A percentile compares a stretch with the other conserved stretches of the same genome.
phyloP scores from a whole-genome alignment of 1,139 yeast species.

The Pichia sp. region DNA sequence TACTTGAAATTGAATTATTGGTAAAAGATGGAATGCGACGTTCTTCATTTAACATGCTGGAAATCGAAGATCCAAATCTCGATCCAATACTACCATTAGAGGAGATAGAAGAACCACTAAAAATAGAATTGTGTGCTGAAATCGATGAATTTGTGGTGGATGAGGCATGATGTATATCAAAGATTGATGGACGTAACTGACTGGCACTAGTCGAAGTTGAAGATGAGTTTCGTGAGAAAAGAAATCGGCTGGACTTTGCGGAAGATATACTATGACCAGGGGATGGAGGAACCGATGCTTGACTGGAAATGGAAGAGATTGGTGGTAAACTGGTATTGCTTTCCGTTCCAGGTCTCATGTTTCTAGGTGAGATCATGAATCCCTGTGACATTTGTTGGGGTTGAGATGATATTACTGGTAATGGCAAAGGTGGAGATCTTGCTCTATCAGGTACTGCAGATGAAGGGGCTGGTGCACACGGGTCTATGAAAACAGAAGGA shows the following conservation, averaged over 20 bases:
- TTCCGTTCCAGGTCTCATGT: not conserved
- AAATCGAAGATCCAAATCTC: constrained; percentile 23
- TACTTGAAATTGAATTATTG: constrained; percentile 5
- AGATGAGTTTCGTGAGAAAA: constrained; percentile 13
- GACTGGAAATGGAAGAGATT: constrained; percentile 15
- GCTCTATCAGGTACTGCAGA: constrained; percentile 4
- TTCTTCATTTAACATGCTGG: constrained; percentile 26
- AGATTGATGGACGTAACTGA: constrained; percentile 26
- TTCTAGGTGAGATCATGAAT: constrained; percentile 4
- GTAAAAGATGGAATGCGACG: constrained; percentile 6
- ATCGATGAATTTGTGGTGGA: constrained; percentile 19
- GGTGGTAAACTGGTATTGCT: constrained; percentile 9
- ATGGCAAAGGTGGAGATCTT: constrained; percentile 10
- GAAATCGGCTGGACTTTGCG: constrained; percentile 5
- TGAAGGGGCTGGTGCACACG: constrained; percentile 34
- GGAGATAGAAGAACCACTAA: constrained; percentile 22
- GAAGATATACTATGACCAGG: constrained; percentile 10
- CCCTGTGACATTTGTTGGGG: not conserved
- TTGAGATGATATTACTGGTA: constrained; percentile 4
- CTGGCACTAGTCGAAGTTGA: constrained; percentile 5
- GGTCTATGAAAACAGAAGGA: constrained; percentile 37
- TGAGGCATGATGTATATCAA: constrained; percentile 21
- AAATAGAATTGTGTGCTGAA: constrained; percentile 26
- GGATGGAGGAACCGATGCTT: constrained; percentile 7
- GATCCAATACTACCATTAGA: constrained; percentile 12